Evolutionary conservation across 2,329 filamentous ascomycete genomes (phyloP).

Genomic region (Curvularia spicifera): DNA sequence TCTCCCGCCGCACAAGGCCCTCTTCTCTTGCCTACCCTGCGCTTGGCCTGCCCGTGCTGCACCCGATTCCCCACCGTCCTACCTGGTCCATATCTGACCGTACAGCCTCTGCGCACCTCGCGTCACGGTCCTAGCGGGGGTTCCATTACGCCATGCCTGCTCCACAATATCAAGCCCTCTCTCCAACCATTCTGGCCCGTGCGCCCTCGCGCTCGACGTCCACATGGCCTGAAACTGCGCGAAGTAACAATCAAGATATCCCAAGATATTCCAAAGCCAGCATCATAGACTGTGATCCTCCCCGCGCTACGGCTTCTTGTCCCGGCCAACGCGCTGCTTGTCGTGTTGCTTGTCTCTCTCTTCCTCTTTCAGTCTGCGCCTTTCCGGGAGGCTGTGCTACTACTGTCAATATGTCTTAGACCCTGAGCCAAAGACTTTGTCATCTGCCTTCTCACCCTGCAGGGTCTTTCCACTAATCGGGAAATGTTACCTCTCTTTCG

Average conservation of each 20-base stretch:
- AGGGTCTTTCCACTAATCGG: conserved; percentile 35
- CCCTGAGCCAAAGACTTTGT: conserved; percentile 37
- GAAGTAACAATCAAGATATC: conserved; percentile 6
- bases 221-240: conserved; percentile 15
- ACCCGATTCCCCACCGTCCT: conserved; percentile 46
- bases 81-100: conserved; percentile 43
- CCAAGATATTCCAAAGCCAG: conserved; percentile 1
- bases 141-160: conserved; percentile 42
- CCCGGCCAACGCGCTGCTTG: not conserved
- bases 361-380: conserved; percentile 22
- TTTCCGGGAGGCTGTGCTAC: conserved; percentile 39
- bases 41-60: conserved; percentile 33
- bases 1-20: conserved; percentile 39
- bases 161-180: conserved; percentile 22
- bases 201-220: not conserved
- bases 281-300: not conserved
- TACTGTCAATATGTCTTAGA: conserved; percentile 41
- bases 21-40: conserved; percentile 29
- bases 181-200: conserved; percentile 11
- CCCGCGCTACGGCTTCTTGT: conserved; percentile 9
- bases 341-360: conserved; percentile 20
- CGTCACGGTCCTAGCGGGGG: conserved; percentile 39
- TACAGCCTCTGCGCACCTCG: conserved; percentile 40
- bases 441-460: conserved; percentile 41
- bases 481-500: conserved; percentile 20